A percentile compares a stretch with the other conserved stretches of the same genome.
Evolutionary conservation across 1,284 basidiomycete species (phyloP).

Genomic region (Rhodotorula sp.): DNA sequence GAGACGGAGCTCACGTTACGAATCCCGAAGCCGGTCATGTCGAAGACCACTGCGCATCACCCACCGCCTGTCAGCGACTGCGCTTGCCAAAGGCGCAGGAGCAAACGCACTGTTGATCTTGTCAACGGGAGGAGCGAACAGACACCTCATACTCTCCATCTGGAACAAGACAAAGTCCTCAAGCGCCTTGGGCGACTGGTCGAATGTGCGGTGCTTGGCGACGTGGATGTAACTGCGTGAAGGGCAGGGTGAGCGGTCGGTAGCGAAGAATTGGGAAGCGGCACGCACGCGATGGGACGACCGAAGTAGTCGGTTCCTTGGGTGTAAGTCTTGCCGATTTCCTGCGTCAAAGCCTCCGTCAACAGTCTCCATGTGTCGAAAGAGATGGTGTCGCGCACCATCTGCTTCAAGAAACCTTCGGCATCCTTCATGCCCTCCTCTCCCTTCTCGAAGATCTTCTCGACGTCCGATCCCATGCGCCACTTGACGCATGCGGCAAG

Average conservation of each 20-base stretch:
- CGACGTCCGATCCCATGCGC: conserved; percentile 45
- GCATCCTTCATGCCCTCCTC: conserved; percentile 47
- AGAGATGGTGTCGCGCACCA: conserved; percentile 16
- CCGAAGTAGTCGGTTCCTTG: conserved; percentile 47
- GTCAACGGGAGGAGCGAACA: conserved; percentile 48
- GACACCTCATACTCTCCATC: conserved; percentile 48
- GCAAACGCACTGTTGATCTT: conserved; percentile 42
- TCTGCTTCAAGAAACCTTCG: conserved; percentile 49
- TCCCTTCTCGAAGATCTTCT: conserved; percentile 48
- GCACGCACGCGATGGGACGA: conserved; percentile 45
- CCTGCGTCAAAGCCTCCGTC: neutral
- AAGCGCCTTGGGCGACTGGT: conserved; percentile 47
- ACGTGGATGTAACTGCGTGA: conserved; percentile 34
- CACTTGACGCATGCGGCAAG: conserved; percentile 41
- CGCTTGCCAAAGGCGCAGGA: neutral
- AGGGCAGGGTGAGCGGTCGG: neutral
- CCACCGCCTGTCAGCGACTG: neutral
- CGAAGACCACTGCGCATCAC: conserved; percentile 43
- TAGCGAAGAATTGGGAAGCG: too few species aligned
- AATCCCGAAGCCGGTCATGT: conserved; percentile 45
- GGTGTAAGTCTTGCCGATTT: conserved; percentile 48
- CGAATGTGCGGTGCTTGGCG: conserved; percentile 37
- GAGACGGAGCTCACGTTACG: conserved; percentile 17
- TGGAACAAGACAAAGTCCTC: conserved; percentile 46
- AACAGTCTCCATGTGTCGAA: accelerated